Evolutionary conservation across 768 basidiomycete genomes (phyloP).

Genomic region (Lactifluus subvellereus): DNA sequence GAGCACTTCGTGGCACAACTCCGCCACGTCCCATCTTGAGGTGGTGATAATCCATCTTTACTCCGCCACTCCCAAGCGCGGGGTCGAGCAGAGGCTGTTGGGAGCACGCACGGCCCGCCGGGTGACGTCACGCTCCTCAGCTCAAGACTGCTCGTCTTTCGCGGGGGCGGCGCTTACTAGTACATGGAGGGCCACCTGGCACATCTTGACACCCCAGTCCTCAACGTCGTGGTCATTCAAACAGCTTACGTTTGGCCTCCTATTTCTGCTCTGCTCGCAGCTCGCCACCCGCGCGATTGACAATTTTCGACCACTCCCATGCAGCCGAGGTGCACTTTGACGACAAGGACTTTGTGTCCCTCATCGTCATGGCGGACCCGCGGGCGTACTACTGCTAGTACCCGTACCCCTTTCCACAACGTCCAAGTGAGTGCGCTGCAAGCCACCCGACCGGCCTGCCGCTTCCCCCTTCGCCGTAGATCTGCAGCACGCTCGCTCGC

Average conservation of each 20-base stretch:
- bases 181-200: background rate
- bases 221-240: conserved; percentile 3
- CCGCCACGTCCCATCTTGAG: conserved; percentile 3
- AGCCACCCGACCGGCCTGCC: background rate
- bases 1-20: background rate
- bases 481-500: background rate
- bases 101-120: too few species aligned
- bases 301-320: background rate
- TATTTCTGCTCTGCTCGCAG: background rate
- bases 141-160: background rate
- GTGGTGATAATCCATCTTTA: background rate
- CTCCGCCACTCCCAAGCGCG: background rate
- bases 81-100: background rate
- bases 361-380: background rate
- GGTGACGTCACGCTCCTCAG: background rate
- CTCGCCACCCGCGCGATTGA: background rate
- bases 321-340: background rate
- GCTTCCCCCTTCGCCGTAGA: background rate
- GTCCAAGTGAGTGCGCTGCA: background rate
- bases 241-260: background rate
- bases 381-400: too few species aligned
- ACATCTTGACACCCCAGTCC: background rate
- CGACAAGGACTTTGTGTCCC: background rate
- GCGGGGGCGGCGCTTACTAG: background rate
- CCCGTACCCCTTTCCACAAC: background rate